Evolutionary conservation across 306 rosid species (phyloP).

Genomic region (Crotalaria pallida): DNA sequence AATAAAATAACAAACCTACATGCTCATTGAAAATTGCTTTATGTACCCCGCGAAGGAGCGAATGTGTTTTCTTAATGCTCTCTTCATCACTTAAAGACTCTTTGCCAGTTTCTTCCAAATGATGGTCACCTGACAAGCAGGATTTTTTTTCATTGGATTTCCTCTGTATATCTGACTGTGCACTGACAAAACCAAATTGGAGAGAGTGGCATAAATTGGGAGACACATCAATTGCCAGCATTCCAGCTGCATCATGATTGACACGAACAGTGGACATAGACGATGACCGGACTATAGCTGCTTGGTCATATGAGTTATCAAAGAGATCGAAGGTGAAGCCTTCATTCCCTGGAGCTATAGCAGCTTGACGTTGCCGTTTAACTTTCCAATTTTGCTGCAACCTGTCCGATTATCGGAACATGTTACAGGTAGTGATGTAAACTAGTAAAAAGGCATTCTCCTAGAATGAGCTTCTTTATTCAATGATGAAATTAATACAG

Average conservation of each 20-base stretch:
- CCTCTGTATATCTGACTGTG: constrained; percentile 27
- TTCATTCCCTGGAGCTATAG: constrained; percentile 80
- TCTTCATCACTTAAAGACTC: constrained; percentile 55
- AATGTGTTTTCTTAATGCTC: constrained; percentile 68
- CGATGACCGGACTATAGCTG: constrained; percentile 49
- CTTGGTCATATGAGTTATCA: constrained; percentile 72
- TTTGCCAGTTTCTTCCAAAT: constrained; percentile 43
- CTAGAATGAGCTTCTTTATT: background rate
- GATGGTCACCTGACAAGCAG: constrained; percentile 26
- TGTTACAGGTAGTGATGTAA: background rate
- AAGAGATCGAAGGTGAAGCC: constrained; percentile 93
- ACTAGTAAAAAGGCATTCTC: constrained; percentile 12
- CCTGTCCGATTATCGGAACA: constrained; percentile 50
- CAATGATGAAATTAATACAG: constrained; percentile 5
- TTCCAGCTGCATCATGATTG: constrained; percentile 85
- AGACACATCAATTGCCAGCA: constrained; percentile 74
- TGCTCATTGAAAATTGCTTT: constrained; percentile 75
- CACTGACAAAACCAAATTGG: constrained; percentile 62
- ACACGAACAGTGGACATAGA: constrained; percentile 63
- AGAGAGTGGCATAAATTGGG: constrained; percentile 62
- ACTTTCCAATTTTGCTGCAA: constrained; percentile 99
- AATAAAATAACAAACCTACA: constrained; percentile 28
- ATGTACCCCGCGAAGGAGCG: constrained; percentile 74
- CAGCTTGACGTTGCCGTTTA: constrained; percentile 75
- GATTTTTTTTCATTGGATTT: constrained; percentile 37